Conservation (phyloP, 2,329 filamentous ascomycete genomes). For the Aspergillus ruber region DNA sequence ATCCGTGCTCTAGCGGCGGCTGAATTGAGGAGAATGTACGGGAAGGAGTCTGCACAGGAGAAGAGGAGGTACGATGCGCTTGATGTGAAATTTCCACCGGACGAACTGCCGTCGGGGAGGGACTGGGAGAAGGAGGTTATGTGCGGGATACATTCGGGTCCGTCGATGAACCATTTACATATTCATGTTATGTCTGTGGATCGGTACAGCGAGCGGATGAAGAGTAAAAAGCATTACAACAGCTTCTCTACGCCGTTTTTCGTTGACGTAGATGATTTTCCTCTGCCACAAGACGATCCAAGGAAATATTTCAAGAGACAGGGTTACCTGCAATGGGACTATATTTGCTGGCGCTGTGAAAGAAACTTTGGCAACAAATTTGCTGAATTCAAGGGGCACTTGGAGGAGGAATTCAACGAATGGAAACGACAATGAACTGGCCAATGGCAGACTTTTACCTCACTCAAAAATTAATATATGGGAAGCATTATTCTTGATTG, state of each 20-base stretch:
- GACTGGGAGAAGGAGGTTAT: constrained; percentile 72
- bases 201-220: constrained; percentile 64
- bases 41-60: constrained; percentile 58
- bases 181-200: constrained; percentile 81
- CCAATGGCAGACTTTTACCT: no score
- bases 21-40: constrained; percentile 67
- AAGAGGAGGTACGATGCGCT: constrained; percentile 58
- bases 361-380: constrained; percentile 69
- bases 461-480: no score
- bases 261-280: constrained; percentile 71
- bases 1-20: constrained; percentile 62
- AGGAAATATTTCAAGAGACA: constrained; percentile 52
- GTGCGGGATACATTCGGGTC: constrained; percentile 76
- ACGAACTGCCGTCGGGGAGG: constrained; percentile 61
- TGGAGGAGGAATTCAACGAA: constrained; percentile 64
- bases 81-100: constrained; percentile 44
- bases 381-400: constrained; percentile 65
- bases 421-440: constrained; percentile 62
- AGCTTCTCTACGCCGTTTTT: constrained; percentile 85
- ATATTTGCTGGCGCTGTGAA: constrained; percentile 81
- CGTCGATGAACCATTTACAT: constrained; percentile 89
- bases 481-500: no score
- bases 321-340: constrained; percentile 57
- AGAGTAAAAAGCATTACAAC: constrained; percentile 83
- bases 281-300: constrained; percentile 60